Evolutionary conservation across 1,139 yeast species (phyloP).

Genomic region (Yarrowia galli): DNA sequence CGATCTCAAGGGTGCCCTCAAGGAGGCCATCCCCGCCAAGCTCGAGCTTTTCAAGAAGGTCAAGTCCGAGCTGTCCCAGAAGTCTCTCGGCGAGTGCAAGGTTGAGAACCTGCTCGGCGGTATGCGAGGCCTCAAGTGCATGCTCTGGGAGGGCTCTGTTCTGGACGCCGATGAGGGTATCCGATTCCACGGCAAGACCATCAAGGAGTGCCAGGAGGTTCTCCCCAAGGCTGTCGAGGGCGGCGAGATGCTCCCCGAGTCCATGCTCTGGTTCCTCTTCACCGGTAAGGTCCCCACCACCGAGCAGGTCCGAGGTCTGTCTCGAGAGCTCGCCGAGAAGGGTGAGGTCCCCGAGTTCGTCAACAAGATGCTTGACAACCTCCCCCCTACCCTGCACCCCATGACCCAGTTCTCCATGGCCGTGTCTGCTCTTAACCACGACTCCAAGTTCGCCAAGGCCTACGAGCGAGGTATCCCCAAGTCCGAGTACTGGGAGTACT

Average conservation of each 20-base stretch:
- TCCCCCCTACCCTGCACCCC: slow-evolving; percentile 91
- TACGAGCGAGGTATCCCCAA: slow-evolving; percentile 89
- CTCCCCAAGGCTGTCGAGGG: slow-evolving; percentile 62
- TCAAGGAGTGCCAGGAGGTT: slow-evolving; percentile 58
- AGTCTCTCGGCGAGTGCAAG: slow-evolving; percentile 56
- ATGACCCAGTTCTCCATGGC: slow-evolving; percentile 98
- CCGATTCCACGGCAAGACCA: slow-evolving; percentile 62
- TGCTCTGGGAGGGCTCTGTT: slow-evolving; percentile 63
- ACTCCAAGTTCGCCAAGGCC: slow-evolving; percentile 88
- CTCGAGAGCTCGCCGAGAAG: slow-evolving; percentile 85
- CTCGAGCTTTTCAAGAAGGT: slow-evolving; percentile 53
- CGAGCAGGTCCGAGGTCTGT: slow-evolving; percentile 75
- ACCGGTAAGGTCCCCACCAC: slow-evolving; percentile 89
- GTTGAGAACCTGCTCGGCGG: slow-evolving; percentile 60
- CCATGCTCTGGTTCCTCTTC: slow-evolving; percentile 88
- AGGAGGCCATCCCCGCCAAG: slow-evolving; percentile 55
- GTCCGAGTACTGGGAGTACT: slow-evolving; percentile 89
- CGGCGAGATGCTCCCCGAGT: slow-evolving; percentile 71
- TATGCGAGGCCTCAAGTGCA: slow-evolving; percentile 61
- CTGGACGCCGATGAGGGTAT: slow-evolving; percentile 63
- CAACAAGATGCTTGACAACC: slow-evolving; percentile 77
- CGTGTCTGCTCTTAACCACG: slow-evolving; percentile 87
- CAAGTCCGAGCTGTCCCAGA: slow-evolving; percentile 51
- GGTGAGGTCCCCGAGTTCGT: slow-evolving; percentile 85
- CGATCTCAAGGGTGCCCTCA: slow-evolving; percentile 52